These are phyloP conservation scores for Helotiales sp. DNA, from an alignment of 2,329 filamentous ascomycete species.

Conservation along the genomic window DNA sequence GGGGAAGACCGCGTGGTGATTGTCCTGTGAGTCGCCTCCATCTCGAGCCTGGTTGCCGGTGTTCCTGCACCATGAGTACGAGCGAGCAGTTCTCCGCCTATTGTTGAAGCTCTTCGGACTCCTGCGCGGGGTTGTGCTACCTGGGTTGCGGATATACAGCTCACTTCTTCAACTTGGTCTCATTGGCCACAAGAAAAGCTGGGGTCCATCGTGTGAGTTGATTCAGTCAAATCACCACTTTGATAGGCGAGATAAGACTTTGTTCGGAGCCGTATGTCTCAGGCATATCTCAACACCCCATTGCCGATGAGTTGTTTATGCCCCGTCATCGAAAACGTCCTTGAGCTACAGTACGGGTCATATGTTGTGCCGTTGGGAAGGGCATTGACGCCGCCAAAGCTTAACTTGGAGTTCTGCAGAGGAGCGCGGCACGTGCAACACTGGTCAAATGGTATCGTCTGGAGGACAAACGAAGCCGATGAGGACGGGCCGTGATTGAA, in stretches of 20 bases:
- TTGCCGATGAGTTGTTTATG: background rate
- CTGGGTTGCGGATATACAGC: background rate
- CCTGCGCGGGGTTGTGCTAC: background rate
- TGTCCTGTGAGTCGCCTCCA: background rate
- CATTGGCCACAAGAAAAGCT: background rate
- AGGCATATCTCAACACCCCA: background rate
- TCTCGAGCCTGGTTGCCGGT: slow-evolving; percentile 13
- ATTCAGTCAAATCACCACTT: background rate
- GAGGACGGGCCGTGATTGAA: background rate
- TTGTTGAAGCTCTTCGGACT: slow-evolving; percentile 15
- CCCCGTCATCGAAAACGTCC: background rate
- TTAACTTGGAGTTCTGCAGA: background rate
- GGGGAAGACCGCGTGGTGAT: background rate
- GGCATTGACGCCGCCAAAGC: background rate
- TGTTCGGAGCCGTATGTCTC: no score
- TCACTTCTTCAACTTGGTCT: background rate
- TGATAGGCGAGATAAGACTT: background rate
- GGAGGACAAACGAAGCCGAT: background rate
- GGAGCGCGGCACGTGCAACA: background rate
- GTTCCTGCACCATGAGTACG: slow-evolving; percentile 1
- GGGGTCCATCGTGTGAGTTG: background rate
- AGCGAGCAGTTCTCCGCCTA: slow-evolving; percentile 19
- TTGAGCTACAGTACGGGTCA: background rate
- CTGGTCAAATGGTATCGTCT: background rate
- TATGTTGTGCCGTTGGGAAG: background rate